Base-by-base conservation (phyloP, 257 asterid genomes). In the Plectranthus barbatus region DNA sequence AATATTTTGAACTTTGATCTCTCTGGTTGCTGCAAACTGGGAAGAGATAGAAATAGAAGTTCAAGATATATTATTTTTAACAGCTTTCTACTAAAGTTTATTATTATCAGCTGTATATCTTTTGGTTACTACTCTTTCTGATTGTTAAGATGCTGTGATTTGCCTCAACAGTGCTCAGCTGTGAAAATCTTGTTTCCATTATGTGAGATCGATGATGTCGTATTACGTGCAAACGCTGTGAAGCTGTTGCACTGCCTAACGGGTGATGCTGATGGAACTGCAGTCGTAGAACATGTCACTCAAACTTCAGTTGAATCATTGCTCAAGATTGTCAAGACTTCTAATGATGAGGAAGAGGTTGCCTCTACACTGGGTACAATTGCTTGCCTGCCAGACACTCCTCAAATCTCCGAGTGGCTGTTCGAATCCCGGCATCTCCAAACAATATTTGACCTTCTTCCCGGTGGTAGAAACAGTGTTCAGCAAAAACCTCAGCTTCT, bases 331-430 rank as follows among this genome's bases (percentile, higher is more conserved):
- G 62, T 78, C 34, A 72, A 61, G 61, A 65, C 62, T 60, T 78
- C 85, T 9, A 24, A 67, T 3, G 60, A 82, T 1, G 82, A 80
- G 37, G 85, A 80, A 45, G 93, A 85, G 65, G 71, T 75, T 37
- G 72, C 79, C 69, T 82, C 79, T 4, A 67, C 86, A 58, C 50
- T 85, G 66, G 86, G 89, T 52, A 76, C 71, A 59, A 64, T 82
- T 36, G 79, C 83, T 10, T 65, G 74, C 82, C 81, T 85, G 57
- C 86, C 89, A 19, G 58, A 61, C 4, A 66, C 86, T 18, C 18
- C 57, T 29, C 57, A 72, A 65, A 61, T 80, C 69, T 73, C 86
- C 13, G 61, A 66, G 47, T 84, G 89, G 89, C 81, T 85, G 39
- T 52, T 72, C 50, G 82, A 79, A 70, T 85, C 78, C 14, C 75